A percentile compares a stretch with the other conserved stretches of the same genome.
Conservation (phyloP, 148 eudicot genomes). For the Limonium bicolor region DNA sequence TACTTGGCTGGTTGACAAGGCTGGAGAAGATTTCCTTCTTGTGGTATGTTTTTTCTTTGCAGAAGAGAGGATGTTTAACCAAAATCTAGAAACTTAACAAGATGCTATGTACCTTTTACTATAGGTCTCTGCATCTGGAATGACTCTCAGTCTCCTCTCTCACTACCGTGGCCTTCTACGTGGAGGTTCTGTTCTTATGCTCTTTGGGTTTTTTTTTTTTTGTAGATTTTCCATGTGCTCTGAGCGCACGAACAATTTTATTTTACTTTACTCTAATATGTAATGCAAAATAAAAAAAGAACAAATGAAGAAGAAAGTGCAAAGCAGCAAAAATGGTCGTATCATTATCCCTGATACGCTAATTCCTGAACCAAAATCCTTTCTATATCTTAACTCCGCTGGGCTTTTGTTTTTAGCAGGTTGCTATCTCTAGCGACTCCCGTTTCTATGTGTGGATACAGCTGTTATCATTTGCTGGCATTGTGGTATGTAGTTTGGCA, state of each 20-base stretch:
- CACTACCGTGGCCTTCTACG: not conserved
- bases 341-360: too few species aligned
- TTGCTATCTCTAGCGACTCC: conserved; percentile 24
- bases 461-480: conserved; percentile 49
- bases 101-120: not conserved
- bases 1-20: conserved; percentile 70
- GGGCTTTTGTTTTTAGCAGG: conserved; percentile 37
- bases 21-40: conserved; percentile 68
- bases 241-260: too few species aligned
- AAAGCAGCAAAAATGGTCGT: too few species aligned
- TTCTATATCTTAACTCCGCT: too few species aligned
- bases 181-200: not conserved
- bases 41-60: conserved; percentile 23
- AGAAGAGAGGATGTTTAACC: too few species aligned
- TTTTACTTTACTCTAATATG: too few species aligned
- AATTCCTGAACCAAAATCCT: too few species aligned
- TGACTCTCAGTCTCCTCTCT: not conserved
- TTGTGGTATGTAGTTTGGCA: conserved; percentile 65
- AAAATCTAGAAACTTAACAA: conserved; percentile 19
- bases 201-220: too few species aligned
- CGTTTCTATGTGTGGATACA: conserved; percentile 21
- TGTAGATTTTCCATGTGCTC: too few species aligned
- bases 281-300: too few species aligned
- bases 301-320: too few species aligned
- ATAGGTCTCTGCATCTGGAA: not conserved